Evolutionary conservation across 306 rosid species (phyloP).

Genomic region (Pachyrhizus erosus): DNA sequence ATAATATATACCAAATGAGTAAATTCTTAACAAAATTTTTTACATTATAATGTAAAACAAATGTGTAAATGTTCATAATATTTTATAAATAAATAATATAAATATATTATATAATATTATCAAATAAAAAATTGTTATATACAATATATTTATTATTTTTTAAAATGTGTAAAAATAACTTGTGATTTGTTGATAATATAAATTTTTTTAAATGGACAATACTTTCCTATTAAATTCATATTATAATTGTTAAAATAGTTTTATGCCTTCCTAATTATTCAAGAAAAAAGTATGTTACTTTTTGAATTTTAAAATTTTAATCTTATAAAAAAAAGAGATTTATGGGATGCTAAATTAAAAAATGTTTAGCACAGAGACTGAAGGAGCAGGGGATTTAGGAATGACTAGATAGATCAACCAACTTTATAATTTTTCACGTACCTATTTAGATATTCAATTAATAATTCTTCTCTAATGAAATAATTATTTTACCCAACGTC

Average conservation of each 20-base stretch:
- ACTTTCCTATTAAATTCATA: not conserved
- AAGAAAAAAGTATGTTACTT: not conserved
- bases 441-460: not conserved
- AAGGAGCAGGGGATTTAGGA: not conserved
- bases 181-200: too few relatives aligned
- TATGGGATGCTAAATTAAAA: not conserved
- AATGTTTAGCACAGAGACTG: not conserved
- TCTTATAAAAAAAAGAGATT: not conserved
- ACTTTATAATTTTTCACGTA: not conserved
- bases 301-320: not conserved
- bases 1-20: not conserved
- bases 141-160: too few relatives aligned
- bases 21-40: too few relatives aligned
- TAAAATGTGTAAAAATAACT: too few relatives aligned
- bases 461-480: not conserved
- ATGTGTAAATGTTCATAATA: not conserved
- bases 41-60: not conserved
- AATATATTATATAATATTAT: too few relatives aligned
- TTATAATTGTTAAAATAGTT: not conserved
- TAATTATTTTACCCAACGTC: not conserved
- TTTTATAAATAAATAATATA: too few relatives aligned
- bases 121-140: too few relatives aligned
- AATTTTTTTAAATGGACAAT: too few relatives aligned
- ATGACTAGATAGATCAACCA: not conserved
- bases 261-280: not conserved